Conservation (phyloP, 805 yeast genomes). For the Yamadazyma phyllophila region DNA sequence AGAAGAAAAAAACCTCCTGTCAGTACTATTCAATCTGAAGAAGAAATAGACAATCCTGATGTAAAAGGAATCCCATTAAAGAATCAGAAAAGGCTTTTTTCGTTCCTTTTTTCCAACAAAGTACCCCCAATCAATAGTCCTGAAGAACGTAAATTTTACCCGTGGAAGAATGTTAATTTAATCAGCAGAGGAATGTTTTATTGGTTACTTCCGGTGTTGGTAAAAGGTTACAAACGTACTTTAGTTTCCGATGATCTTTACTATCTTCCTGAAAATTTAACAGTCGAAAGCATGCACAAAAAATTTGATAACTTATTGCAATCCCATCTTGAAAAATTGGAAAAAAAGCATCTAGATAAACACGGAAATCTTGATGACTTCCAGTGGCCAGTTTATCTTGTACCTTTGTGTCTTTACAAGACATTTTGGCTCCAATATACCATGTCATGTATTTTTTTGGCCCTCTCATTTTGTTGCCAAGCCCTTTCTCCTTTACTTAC, state of each 20-base stretch:
- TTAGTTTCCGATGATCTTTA: constrained; percentile 38
- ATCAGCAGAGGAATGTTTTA: constrained; percentile 40
- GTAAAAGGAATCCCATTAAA: constrained; percentile 15
- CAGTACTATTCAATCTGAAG: constrained; percentile 11
- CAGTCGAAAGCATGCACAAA: constrained; percentile 34
- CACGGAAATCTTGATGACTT: constrained; percentile 24
- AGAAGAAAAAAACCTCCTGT: constrained; percentile 8
- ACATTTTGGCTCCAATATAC: constrained; percentile 50
- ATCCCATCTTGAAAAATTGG: constrained; percentile 18
- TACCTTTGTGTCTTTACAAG: constrained; percentile 45
- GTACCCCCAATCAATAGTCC: constrained; percentile 51
- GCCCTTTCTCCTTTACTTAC: constrained; percentile 68
- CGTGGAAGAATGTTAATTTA: constrained; percentile 39
- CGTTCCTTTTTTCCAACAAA: constrained; percentile 47
- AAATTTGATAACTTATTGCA: constrained; percentile 26
- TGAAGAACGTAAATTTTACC: constrained; percentile 51
- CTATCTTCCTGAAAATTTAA: constrained; percentile 33
- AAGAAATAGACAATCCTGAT: constrained; percentile 3
- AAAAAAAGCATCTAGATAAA: constrained; percentile 18
- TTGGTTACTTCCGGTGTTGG: constrained; percentile 41
- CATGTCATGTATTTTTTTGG: constrained; percentile 39
- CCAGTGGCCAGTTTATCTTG: constrained; percentile 37
- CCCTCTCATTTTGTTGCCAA: constrained; percentile 45
- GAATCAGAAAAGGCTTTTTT: constrained; percentile 51
- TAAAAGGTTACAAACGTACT: constrained; percentile 41